Conservation (phyloP, 805 yeast species). For the Suhomyces prunicola region DNA sequence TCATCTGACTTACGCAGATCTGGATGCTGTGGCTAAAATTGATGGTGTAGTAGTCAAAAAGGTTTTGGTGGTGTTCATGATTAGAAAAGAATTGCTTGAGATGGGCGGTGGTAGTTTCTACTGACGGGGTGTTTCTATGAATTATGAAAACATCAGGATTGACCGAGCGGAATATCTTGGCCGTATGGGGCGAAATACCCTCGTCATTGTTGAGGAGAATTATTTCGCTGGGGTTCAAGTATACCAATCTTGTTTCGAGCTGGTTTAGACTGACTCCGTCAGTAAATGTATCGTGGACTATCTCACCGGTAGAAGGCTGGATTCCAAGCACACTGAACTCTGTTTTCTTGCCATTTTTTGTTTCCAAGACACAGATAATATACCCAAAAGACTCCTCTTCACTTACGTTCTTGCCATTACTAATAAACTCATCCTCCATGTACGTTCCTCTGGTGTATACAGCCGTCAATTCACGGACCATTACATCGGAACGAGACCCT, state of each 20-base stretch:
- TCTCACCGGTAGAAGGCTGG: conserved; percentile 72
- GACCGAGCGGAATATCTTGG: conserved; percentile 14
- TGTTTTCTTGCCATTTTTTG: not conserved
- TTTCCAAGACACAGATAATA: conserved; percentile 41
- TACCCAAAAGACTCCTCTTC: conserved; percentile 27
- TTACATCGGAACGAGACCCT: conserved; percentile 46
- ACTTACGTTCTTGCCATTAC: conserved; percentile 11
- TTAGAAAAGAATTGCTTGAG: conserved; percentile 25
- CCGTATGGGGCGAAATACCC: conserved; percentile 23
- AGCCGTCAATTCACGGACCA: conserved; percentile 64
- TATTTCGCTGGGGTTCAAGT: conserved; percentile 76
- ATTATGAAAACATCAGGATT: conserved; percentile 4
- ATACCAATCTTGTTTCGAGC: conserved; percentile 69
- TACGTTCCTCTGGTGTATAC: conserved; percentile 84
- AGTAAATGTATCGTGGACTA: conserved; percentile 64
- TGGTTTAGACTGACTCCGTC: conserved; percentile 59
- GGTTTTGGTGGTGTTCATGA: conserved; percentile 15
- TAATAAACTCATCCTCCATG: conserved; percentile 51
- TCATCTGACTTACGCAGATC: conserved; percentile 44
- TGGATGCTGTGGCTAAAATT: conserved; percentile 22
- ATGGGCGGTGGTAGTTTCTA: conserved; percentile 1
- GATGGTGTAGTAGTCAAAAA: conserved; percentile 23
- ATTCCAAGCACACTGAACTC: conserved; percentile 54
- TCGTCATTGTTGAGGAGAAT: conserved; percentile 39
- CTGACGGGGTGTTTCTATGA: not conserved